Conservation (phyloP, 116 monocot species). For the Iris pallida region DNA sequence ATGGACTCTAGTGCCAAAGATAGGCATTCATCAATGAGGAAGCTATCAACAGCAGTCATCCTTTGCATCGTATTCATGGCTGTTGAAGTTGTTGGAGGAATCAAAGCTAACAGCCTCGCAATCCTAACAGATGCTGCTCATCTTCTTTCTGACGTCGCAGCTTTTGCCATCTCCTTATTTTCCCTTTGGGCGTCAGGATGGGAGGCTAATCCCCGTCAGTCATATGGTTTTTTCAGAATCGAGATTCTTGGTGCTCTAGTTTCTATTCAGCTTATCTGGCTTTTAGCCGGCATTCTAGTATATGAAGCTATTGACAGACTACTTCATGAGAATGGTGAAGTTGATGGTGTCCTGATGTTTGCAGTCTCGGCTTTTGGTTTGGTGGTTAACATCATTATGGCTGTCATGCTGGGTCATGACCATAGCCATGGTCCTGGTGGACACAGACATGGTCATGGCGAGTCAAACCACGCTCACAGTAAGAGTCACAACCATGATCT, state of each 20-base stretch:
- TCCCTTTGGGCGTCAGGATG: constrained; percentile 73
- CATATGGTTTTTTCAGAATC: constrained; percentile 64
- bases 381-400: constrained; percentile 46
- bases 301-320: constrained; percentile 50
- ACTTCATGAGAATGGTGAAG: constrained; percentile 33
- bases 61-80: constrained; percentile 59
- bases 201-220: constrained; percentile 66
- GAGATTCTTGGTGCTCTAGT: constrained; percentile 70
- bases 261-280: constrained; percentile 72
- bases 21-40: constrained; percentile 35
- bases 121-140: constrained; percentile 76
- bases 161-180: constrained; percentile 66
- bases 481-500: constrained; percentile 4
- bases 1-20: constrained; percentile 37
- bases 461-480: not conserved
- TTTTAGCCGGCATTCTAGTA: constrained; percentile 60
- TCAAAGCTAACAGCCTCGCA: constrained; percentile 65
- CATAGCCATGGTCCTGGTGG: constrained; percentile 26
- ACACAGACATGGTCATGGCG: constrained; percentile 13
- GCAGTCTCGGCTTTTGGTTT: constrained; percentile 44
- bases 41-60: constrained; percentile 46
- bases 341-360: constrained; percentile 48
- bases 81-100: constrained; percentile 58
- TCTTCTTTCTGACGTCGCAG: constrained; percentile 68
- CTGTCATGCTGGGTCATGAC: constrained; percentile 47